Evolutionary conservation across 345 rosid genomes (phyloP).

Genomic region (Euclidium syriacum): DNA sequence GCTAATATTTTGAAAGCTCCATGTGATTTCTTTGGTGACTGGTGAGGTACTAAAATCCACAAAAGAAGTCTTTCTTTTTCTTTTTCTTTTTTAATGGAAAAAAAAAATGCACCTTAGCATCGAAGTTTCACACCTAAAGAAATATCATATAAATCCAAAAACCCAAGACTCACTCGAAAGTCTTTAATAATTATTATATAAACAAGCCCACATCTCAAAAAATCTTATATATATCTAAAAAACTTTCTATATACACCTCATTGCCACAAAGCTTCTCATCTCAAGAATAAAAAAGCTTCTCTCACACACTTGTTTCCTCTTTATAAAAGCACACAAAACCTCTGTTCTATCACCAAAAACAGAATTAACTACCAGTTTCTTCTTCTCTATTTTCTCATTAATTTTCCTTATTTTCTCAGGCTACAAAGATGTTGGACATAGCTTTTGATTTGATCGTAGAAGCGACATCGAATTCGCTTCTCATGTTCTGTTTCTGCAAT

Average conservation of each 20-base stretch:
- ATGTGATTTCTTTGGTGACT: no score
- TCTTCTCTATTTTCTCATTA: background rate
- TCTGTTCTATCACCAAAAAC: conserved; percentile 5
- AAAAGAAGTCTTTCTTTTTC: no score
- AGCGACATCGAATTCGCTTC: conserved; percentile 29
- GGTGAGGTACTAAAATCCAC: no score
- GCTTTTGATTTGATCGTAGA: conserved; percentile 23
- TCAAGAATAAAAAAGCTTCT: conserved; percentile 8
- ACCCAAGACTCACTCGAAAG: background rate
- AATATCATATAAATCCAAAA: background rate
- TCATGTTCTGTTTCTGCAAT: conserved; percentile 32
- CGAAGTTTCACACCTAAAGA: background rate
- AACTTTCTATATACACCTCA: conserved; percentile 28
- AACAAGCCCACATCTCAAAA: conserved; percentile 1
- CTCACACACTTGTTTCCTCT: conserved; percentile 4
- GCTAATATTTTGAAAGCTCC: no score
- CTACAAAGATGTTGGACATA: conserved; percentile 21
- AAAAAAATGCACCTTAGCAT: conserved; percentile 4
- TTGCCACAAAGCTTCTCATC: conserved; percentile 11
- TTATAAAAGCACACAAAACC: conserved; percentile 7
- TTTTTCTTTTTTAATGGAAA: no score
- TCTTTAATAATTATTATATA: background rate
- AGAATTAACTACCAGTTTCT: conserved; percentile 4
- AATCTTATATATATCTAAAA: background rate
- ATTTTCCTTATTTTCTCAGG: background rate